Evolutionary conservation across 805 yeast genomes (phyloP).

Genomic region (Saccharomycopsis capsularis): DNA sequence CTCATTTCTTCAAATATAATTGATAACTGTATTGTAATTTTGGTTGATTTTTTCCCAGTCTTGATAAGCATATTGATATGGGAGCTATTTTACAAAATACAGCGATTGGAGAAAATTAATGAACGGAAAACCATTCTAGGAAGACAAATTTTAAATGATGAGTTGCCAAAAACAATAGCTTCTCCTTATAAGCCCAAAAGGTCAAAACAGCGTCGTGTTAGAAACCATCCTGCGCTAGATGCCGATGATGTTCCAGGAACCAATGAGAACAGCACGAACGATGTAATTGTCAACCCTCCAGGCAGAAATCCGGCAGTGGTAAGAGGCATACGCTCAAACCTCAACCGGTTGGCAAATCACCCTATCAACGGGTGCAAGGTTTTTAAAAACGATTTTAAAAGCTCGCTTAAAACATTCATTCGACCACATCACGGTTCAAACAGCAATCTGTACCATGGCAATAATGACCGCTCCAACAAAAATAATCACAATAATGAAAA

Average conservation of each 20-base stretch:
- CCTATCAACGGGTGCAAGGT: neutral
- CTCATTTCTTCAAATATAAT: conserved; percentile 6
- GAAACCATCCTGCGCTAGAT: too few species aligned
- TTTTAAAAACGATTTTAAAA: too few species aligned
- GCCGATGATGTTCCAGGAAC: too few species aligned
- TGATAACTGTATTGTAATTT: conserved; percentile 15
- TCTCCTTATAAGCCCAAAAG: too few species aligned
- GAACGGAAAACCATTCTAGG: conserved; percentile 19
- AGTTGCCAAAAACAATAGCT: conserved; percentile 1
- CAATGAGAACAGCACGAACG: too few species aligned
- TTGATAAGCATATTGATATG: conserved; percentile 15
- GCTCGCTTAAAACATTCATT: neutral
- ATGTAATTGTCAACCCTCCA: neutral
- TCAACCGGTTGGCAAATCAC: neutral
- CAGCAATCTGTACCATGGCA: too few species aligned
- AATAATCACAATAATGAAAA: neutral
- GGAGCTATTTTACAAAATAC: conserved; percentile 18
- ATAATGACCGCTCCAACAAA: neutral
- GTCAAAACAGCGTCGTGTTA: neutral
- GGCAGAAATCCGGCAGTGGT: neutral
- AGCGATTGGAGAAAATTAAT: conserved; percentile 5
- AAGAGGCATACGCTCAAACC: neutral
- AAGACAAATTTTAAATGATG: conserved; percentile 12
- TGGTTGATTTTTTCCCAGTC: conserved; percentile 17
- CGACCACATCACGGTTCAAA: neutral